Conservation (phyloP, 108 stramenopile species). For the Phaeodactylum tricornutum region DNA sequence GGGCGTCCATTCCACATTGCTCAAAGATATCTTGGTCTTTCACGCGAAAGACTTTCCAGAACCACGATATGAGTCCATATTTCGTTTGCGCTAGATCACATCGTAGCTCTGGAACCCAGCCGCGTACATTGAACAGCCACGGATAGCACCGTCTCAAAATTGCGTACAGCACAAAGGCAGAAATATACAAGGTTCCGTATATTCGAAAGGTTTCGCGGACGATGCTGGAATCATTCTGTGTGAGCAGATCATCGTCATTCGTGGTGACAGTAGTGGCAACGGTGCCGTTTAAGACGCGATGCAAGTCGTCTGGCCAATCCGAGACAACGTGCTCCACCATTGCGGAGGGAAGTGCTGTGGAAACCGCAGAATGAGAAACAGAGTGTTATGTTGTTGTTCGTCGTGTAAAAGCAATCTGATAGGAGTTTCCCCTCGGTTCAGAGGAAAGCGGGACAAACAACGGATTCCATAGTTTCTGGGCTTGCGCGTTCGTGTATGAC, state of each 20-base stretch:
- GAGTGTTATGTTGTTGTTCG: too few relatives aligned
- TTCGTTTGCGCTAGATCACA: slow-evolving; percentile 15
- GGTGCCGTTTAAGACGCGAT: too few relatives aligned
- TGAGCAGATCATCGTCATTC: neutral
- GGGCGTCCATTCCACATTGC: slow-evolving; percentile 36
- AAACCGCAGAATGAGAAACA: too few relatives aligned
- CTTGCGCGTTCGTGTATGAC: too few relatives aligned
- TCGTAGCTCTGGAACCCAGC: slow-evolving; percentile 17
- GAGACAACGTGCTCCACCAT: too few relatives aligned
- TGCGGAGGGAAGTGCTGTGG: too few relatives aligned
- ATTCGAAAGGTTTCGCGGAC: slow-evolving; percentile 27
- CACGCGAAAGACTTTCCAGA: slow-evolving; percentile 18
- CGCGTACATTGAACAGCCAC: slow-evolving; percentile 32
- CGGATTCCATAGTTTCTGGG: too few relatives aligned
- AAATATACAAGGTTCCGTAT: slow-evolving; percentile 40
- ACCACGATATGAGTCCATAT: slow-evolving; percentile 23
- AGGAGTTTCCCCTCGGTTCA: too few relatives aligned
- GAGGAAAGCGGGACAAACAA: too few relatives aligned
- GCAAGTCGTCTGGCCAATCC: too few relatives aligned
- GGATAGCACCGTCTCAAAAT: slow-evolving; percentile 30
- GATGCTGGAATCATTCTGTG: slow-evolving; percentile 13
- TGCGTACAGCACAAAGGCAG: slow-evolving; percentile 25
- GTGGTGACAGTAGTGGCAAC: too few relatives aligned
- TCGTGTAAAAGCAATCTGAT: too few relatives aligned
- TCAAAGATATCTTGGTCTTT: slow-evolving; percentile 15